Evolutionary conservation across 2,329 filamentous ascomycete genomes (phyloP), one percentile per base, ranked within the genome.

Genomic region (Xylariaceae sp.): DNA sequence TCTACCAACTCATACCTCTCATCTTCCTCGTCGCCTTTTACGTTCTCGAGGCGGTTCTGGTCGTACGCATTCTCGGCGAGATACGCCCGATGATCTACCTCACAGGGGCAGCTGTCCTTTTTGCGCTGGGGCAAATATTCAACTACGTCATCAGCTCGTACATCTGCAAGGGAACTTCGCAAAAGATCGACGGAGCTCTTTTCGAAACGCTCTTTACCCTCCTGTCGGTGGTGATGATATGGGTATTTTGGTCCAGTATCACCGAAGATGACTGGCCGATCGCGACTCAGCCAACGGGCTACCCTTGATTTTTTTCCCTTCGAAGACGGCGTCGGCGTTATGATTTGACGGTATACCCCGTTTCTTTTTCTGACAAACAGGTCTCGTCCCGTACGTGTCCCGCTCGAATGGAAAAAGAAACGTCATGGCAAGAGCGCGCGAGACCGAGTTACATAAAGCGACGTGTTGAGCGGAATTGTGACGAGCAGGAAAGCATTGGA

Each of bases 171-270:
- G 86, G 86, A 28, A 85, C 88, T 0, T 55, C 68, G 26, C 87
- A 88, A 45, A 88, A 84, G 58, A 93, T 98, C 53, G 90, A 98
- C 55, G 92, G 92, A 31, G 78, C 90, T 5, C 63, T 98, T 1
- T 98, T 98, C 59, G 77, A 95, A 59, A 94, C 89, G 0, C 66
- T 96, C 5, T 96, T 98, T 64, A 96, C 89, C 0, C 68, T 95
- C 1, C 64, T 90, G 10, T 72, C 89, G 1, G 87, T 98, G 4
- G 70, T 86, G 13, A 77, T 77, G 62, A 65, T 95, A 44, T 98
- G 92, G 89, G 61, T 85, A 37, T 98, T 98, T 69, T 98, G 92
- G 92, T 94, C 88, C 29, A 95, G 88, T 64, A 98, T 98, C 51
- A 98, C 92, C 12, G 92, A 98, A 63, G 92, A 98, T 53, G 90